Percentiles rank a stretch among this genome's conserved stretches.
Conservation (phyloP, 2,329 filamentous ascomycete genomes). For the Monilinia laxa region DNA sequence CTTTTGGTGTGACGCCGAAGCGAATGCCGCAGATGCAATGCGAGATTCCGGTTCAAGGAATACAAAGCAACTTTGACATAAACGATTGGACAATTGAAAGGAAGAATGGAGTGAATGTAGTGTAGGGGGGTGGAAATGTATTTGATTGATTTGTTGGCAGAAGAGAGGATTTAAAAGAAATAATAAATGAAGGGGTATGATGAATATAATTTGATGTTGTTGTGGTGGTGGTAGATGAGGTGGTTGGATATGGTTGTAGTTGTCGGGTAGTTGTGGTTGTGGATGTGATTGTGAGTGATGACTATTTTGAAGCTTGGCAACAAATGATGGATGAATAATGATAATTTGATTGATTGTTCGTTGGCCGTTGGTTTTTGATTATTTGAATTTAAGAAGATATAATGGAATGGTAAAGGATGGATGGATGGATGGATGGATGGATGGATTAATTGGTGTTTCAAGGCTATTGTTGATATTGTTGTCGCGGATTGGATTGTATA, state of each 20-base stretch:
- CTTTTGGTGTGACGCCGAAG: conserved; percentile 19
- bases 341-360: too few relatives aligned
- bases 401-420: background rate
- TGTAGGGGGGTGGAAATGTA: background rate
- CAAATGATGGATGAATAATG: background rate
- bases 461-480: too few relatives aligned
- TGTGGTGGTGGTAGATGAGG: too few relatives aligned
- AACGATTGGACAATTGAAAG: conserved; percentile 21
- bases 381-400: background rate
- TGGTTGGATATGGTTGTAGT: too few relatives aligned
- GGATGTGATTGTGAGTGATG: background rate
- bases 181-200: background rate
- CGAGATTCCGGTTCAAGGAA: conserved; percentile 21
- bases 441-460: background rate
- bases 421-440: background rate
- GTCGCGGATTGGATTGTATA: too few relatives aligned
- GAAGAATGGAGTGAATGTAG: background rate
- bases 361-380: too few relatives aligned
- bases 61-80: conserved; percentile 19
- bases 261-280: too few relatives aligned
- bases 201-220: background rate
- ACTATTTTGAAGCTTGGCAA: background rate
- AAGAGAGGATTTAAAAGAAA: background rate
- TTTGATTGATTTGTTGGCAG: conserved; percentile 7
- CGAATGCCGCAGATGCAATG: conserved; percentile 24